Evolutionary conservation across 2,329 filamentous ascomycete species (phyloP).

Genomic region (Tothia fuscella): DNA sequence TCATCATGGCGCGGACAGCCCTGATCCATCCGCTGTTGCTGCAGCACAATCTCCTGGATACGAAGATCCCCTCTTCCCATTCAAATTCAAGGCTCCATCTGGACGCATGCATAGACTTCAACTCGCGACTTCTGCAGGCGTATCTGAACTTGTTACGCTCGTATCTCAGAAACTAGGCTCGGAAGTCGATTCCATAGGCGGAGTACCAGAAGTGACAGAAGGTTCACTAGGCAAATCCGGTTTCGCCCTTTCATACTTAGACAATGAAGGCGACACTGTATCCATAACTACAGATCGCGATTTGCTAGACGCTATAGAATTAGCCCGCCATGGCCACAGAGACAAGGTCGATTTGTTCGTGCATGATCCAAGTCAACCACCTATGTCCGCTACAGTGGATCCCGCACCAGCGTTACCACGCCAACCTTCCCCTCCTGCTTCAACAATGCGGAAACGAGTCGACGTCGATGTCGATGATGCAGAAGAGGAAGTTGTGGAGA

Average conservation of each 20-base stretch:
- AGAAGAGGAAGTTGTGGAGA: constrained; percentile 40
- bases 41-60: constrained; percentile 42
- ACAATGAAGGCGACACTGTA: constrained; percentile 93
- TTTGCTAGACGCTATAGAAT: constrained; percentile 74
- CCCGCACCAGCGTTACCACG: constrained; percentile 43
- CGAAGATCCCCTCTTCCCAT: constrained; percentile 74
- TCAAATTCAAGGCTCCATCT: constrained; percentile 98
- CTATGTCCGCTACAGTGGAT: constrained; percentile 52
- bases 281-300: constrained; percentile 95
- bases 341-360: constrained; percentile 98
- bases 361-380: constrained; percentile 83
- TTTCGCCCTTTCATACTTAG: constrained; percentile 88
- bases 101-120: constrained; percentile 90
- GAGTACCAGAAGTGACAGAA: constrained; percentile 63
- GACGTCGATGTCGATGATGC: constrained; percentile 40
- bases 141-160: constrained; percentile 63
- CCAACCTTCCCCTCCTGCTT: constrained; percentile 41
- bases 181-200: constrained; percentile 76
- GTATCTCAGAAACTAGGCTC: constrained; percentile 73
- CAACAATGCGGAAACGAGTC: constrained; percentile 33
- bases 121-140: constrained; percentile 66
- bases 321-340: constrained; percentile 62
- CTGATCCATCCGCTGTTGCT: constrained; percentile 51
- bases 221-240: constrained; percentile 65
- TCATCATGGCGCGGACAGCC: constrained; percentile 72